Evolutionary conservation across 2,329 filamentous ascomycete genomes (phyloP).

Genomic region (Trichoderma harzianum): DNA sequence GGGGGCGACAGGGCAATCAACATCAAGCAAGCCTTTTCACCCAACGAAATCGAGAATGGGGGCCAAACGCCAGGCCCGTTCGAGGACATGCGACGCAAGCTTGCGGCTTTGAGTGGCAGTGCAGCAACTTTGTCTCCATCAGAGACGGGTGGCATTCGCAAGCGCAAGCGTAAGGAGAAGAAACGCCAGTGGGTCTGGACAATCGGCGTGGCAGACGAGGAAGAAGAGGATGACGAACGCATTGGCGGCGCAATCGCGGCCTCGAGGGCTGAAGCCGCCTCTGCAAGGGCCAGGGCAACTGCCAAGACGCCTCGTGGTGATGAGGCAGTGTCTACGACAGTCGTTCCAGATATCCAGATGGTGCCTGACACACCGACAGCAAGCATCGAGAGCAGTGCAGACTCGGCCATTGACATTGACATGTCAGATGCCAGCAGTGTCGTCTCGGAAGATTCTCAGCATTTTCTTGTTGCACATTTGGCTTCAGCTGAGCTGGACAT

Average conservation of each 20-base stretch:
- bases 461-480: slow-evolving; percentile 26
- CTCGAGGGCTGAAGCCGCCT: slow-evolving; percentile 33
- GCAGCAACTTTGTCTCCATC: slow-evolving; percentile 37
- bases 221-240: slow-evolving; percentile 41
- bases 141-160: slow-evolving; percentile 46
- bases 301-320: slow-evolving; percentile 1
- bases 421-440: slow-evolving; percentile 48
- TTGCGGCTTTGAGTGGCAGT: slow-evolving; percentile 42
- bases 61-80: slow-evolving; percentile 62
- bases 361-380: slow-evolving; percentile 37
- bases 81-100: slow-evolving; percentile 58
- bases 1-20: slow-evolving; percentile 46
- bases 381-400: slow-evolving; percentile 37
- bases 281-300: slow-evolving; percentile 20
- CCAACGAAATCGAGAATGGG: slow-evolving; percentile 56
- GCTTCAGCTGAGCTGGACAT: slow-evolving; percentile 33
- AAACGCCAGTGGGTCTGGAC: slow-evolving; percentile 66
- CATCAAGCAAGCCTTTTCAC: slow-evolving; percentile 48
- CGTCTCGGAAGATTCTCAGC: slow-evolving; percentile 30
- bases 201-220: slow-evolving; percentile 53
- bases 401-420: slow-evolving; percentile 41
- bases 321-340: not conserved
- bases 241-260: slow-evolving; percentile 43
- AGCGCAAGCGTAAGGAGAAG: slow-evolving; percentile 55
- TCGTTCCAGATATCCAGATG: slow-evolving; percentile 11